Conservation (phyloP, 495 filamentous ascomycete species). For the Daldinia bambusicola region DNA sequence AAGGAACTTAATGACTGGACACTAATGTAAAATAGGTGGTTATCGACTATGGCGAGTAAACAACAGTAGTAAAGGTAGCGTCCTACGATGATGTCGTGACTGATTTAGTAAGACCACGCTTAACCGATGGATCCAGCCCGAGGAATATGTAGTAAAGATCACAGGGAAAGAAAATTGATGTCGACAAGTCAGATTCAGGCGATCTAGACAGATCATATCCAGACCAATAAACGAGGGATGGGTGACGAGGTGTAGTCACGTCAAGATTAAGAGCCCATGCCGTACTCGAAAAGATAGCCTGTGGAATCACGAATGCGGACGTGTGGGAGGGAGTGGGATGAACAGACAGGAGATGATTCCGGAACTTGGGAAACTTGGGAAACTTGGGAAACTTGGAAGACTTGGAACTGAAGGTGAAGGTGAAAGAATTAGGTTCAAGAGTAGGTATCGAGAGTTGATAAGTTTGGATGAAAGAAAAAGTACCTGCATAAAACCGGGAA, state of each 20-base stretch:
- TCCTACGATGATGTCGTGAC: neutral
- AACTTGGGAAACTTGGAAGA: too few species aligned
- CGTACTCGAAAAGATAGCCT: conserved; percentile 7
- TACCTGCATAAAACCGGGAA: neutral
- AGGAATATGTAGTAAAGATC: neutral
- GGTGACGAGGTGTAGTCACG: conserved; percentile 25
- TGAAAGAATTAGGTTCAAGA: neutral
- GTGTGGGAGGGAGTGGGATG: neutral
- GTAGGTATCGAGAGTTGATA: neutral
- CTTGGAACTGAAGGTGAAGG: neutral
- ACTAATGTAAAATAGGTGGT: conserved; percentile 7
- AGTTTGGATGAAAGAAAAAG: neutral
- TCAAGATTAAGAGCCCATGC: conserved; percentile 26
- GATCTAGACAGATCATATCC: conserved; percentile 8
- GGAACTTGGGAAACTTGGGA: neutral
- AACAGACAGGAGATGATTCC: neutral
- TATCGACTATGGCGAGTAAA: neutral
- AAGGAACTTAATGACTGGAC: neutral
- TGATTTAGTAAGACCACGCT: conserved; percentile 11
- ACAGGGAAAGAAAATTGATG: conserved; percentile 13
- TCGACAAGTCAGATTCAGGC: conserved; percentile 2
- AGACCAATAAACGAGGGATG: conserved; percentile 21
- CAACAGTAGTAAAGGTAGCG: conserved; percentile 13
- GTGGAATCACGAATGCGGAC: neutral
- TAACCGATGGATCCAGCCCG: neutral